Percentiles rank a stretch among this genome's conserved stretches.
Evolutionary conservation across 2,329 filamentous ascomycete species (phyloP).

Genomic region (Penicillium verrucosum): DNA sequence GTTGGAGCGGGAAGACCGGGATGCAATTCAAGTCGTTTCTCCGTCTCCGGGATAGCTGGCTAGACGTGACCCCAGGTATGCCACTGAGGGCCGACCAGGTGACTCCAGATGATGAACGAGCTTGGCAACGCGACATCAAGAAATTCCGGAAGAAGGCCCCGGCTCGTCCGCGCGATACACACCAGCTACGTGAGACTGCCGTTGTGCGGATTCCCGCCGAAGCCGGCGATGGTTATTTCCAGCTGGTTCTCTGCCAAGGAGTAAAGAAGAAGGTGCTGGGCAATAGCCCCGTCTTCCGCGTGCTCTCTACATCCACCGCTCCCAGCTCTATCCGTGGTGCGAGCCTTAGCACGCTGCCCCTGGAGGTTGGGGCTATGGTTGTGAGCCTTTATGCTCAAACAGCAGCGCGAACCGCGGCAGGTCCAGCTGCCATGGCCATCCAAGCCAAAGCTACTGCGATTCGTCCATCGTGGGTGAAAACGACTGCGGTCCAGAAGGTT

Average conservation of each 20-base stretch:
- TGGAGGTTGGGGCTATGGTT: conserved; percentile 58
- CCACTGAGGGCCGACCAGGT: conserved; percentile 51
- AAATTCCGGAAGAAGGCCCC: conserved; percentile 59
- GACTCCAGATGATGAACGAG: conserved; percentile 57
- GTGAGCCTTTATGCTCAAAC: conserved; percentile 44
- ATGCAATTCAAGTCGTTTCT: conserved; percentile 64
- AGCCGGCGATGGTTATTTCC: conserved; percentile 65
- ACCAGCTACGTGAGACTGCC: conserved; percentile 60
- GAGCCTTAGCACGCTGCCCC: conserved; percentile 60
- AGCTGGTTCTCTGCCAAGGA: conserved; percentile 60
- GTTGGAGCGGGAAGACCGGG: conserved; percentile 65
- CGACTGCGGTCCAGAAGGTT: conserved; percentile 32
- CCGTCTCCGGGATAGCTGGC: conserved; percentile 58
- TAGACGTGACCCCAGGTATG: conserved; percentile 63
- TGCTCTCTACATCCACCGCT: conserved; percentile 64
- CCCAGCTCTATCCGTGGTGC: conserved; percentile 62
- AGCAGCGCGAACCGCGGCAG: conserved; percentile 23
- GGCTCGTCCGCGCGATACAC: conserved; percentile 47
- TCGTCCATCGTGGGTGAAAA: conserved; percentile 29
- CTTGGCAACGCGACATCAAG: conserved; percentile 64
- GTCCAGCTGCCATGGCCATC: conserved; percentile 26
- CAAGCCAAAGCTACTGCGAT: conserved; percentile 27
- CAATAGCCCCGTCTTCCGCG: conserved; percentile 63
- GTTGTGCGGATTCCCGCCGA: conserved; percentile 63
- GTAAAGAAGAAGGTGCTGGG: conserved; percentile 59